Evolutionary conservation across 768 basidiomycete species (phyloP).

Genomic region (Auricularia sp.): DNA sequence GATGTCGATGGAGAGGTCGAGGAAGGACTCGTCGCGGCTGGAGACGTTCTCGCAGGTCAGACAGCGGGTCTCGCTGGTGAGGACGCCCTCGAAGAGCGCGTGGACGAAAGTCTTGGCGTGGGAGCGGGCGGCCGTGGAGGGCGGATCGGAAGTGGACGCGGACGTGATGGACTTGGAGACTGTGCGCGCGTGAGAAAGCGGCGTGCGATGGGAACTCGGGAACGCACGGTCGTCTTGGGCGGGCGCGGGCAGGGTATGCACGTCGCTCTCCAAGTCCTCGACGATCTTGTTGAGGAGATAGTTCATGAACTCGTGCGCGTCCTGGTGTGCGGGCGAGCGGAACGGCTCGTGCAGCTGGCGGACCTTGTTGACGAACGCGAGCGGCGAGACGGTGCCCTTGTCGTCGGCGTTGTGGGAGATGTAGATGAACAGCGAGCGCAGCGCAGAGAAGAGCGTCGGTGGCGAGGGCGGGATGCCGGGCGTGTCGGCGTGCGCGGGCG

Average conservation of each 20-base stretch:
- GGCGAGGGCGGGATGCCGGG: conserved; percentile 47
- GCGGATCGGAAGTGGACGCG: background rate
- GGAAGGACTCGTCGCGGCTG: conserved; percentile 89
- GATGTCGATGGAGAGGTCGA: conserved; percentile 98
- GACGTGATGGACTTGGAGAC: conserved; percentile 44
- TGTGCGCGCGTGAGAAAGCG: conserved; percentile 17
- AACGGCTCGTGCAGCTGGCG: conserved; percentile 89
- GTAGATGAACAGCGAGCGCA: conserved; percentile 81
- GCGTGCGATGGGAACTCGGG: background rate
- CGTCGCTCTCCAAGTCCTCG: conserved; percentile 68
- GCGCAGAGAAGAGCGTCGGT: conserved; percentile 78
- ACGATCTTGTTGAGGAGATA: conserved; percentile 87
- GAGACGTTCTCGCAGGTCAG: conserved; percentile 97
- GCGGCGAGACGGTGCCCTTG: conserved; percentile 80
- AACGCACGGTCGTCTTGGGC: conserved; percentile 59
- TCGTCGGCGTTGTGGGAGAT: conserved; percentile 71
- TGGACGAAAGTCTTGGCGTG: conserved; percentile 66
- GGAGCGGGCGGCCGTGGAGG: conserved; percentile 7
- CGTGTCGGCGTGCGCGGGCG: conserved; percentile 19
- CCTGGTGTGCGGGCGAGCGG: conserved; percentile 79
- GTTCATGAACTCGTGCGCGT: conserved; percentile 97
- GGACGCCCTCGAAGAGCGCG: conserved; percentile 79
- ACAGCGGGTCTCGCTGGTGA: conserved; percentile 97
- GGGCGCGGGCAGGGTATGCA: conserved; percentile 16
- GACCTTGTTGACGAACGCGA: conserved; percentile 87